A percentile compares a stretch with the other conserved stretches of the same genome.
These are phyloP conservation scores for Candida sp. DNA, from an alignment of 1,139 yeast species.

Conservation along the genomic window DNA sequence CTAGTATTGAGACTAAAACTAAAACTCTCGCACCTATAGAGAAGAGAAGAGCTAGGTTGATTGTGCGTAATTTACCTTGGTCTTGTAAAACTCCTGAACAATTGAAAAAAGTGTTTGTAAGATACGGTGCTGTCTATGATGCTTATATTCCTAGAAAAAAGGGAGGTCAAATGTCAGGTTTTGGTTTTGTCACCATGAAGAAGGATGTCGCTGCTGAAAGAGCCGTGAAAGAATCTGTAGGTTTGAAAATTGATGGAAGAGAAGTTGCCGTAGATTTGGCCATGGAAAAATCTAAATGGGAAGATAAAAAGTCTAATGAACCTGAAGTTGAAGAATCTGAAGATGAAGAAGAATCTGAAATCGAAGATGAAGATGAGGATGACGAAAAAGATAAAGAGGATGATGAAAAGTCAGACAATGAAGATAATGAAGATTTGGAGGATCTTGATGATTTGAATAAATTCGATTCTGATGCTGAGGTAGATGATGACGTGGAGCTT, in stretches of 20 bases:
- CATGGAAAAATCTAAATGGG: constrained; percentile 83
- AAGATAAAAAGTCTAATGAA: constrained; percentile 35
- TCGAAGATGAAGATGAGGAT: constrained; percentile 20
- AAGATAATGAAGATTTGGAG: constrained; percentile 25
- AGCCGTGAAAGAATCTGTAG: constrained; percentile 74
- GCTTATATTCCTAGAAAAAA: constrained; percentile 86
- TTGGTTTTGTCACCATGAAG: constrained; percentile 92
- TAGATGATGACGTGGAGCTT: constrained; percentile 25
- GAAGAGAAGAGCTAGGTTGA: constrained; percentile 78
- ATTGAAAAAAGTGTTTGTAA: constrained; percentile 65
- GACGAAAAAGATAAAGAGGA: constrained; percentile 29
- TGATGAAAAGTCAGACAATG: constrained; percentile 32
- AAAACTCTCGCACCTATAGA: constrained; percentile 35
- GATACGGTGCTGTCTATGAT: constrained; percentile 85
- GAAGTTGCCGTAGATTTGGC: constrained; percentile 96
- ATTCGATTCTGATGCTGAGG: constrained; percentile 21
- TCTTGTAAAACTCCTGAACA: constrained; percentile 77
- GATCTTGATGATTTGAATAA: constrained; percentile 19
- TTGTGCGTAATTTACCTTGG: constrained; percentile 95
- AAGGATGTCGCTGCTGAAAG: constrained; percentile 72
- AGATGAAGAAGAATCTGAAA: constrained; percentile 22
- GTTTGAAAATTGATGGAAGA: constrained; percentile 83
- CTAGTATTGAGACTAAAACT: constrained; percentile 8
- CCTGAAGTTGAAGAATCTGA: constrained; percentile 36
- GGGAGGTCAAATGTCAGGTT: constrained; percentile 91